These are phyloP conservation scores for Lentinula edodes DNA, from an alignment of 768 basidiomycete species.

Conservation along the genomic window DNA sequence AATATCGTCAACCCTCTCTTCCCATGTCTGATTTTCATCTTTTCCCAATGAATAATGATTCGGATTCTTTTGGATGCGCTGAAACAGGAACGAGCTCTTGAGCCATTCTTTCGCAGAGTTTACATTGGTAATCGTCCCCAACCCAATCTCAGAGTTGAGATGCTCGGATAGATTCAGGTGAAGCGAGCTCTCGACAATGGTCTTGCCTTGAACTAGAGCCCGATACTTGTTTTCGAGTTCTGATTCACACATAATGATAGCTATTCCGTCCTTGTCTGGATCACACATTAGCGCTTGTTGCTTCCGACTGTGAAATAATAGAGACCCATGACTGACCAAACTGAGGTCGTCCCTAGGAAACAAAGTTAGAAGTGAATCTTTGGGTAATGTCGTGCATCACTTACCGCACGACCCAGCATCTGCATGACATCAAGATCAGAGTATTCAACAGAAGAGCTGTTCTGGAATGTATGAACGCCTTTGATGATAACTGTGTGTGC, in stretches of 20 bases:
- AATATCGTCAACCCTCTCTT: slow-evolving; percentile 66
- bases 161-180: slow-evolving; percentile 85
- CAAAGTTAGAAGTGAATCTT: neutral
- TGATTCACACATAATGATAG: slow-evolving; percentile 77
- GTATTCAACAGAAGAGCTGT: slow-evolving; percentile 69
- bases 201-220: slow-evolving; percentile 62
- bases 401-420: slow-evolving; percentile 92
- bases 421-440: slow-evolving; percentile 91
- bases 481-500: slow-evolving; percentile 93
- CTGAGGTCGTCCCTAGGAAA: slow-evolving; percentile 75
- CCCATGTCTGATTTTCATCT: slow-evolving; percentile 54
- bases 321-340: slow-evolving; percentile 48
- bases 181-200: slow-evolving; percentile 79
- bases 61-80: slow-evolving; percentile 83
- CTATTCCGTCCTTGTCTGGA: slow-evolving; percentile 76
- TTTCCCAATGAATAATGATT: slow-evolving; percentile 64
- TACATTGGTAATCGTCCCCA: slow-evolving; percentile 73
- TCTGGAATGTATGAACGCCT: slow-evolving; percentile 79
- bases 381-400: slow-evolving; percentile 14
- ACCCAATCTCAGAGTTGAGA: slow-evolving; percentile 88
- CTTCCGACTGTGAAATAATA: neutral
- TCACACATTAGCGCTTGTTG: neutral
- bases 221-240: slow-evolving; percentile 70
- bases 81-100: slow-evolving; percentile 78
- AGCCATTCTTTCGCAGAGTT: slow-evolving; percentile 79